Evolutionary conservation across 2,329 filamentous ascomycete genomes (phyloP).

Genomic region (Boeremia lycopersici): DNA sequence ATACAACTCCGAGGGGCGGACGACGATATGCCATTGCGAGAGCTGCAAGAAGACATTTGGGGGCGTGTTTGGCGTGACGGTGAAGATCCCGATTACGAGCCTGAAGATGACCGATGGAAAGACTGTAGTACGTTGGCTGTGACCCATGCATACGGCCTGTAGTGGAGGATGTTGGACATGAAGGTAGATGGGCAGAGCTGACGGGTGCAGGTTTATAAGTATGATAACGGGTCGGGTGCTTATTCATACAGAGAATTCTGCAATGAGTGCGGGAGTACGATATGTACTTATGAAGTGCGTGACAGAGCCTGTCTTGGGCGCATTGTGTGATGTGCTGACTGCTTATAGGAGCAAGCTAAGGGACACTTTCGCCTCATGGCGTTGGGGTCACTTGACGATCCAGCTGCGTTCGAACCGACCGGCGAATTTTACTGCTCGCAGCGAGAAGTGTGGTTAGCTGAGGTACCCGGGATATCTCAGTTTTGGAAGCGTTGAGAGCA

Average conservation of each 20-base stretch:
- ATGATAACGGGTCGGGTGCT: slow-evolving; percentile 58
- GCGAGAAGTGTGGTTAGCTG: slow-evolving; percentile 29
- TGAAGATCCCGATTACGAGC: slow-evolving; percentile 55
- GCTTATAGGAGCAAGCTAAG: slow-evolving; percentile 29
- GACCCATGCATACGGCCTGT: not conserved
- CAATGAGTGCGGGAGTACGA: slow-evolving; percentile 56
- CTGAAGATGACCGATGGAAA: slow-evolving; percentile 46
- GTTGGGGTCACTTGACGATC: slow-evolving; percentile 33
- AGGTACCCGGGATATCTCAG: slow-evolving; percentile 27
- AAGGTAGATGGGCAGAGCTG: not conserved
- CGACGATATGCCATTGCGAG: slow-evolving; percentile 59
- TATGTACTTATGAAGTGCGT: slow-evolving; percentile 57
- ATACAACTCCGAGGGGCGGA: slow-evolving; percentile 56
- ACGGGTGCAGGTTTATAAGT: slow-evolving; percentile 50
- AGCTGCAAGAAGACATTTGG: slow-evolving; percentile 63
- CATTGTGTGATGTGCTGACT: not conserved
- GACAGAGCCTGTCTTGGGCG: not conserved
- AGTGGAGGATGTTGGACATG: not conserved
- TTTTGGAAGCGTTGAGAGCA: slow-evolving; percentile 9
- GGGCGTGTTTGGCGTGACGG: slow-evolving; percentile 58
- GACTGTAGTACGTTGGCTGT: slow-evolving; percentile 17
- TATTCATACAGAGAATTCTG: slow-evolving; percentile 60
- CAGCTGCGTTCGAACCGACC: slow-evolving; percentile 43
- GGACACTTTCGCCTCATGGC: slow-evolving; percentile 29
- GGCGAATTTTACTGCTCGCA: slow-evolving; percentile 76